These are phyloP conservation scores for Starmerella bombicola DNA, from an alignment of 805 yeast genomes.

Conservation along the genomic window DNA sequence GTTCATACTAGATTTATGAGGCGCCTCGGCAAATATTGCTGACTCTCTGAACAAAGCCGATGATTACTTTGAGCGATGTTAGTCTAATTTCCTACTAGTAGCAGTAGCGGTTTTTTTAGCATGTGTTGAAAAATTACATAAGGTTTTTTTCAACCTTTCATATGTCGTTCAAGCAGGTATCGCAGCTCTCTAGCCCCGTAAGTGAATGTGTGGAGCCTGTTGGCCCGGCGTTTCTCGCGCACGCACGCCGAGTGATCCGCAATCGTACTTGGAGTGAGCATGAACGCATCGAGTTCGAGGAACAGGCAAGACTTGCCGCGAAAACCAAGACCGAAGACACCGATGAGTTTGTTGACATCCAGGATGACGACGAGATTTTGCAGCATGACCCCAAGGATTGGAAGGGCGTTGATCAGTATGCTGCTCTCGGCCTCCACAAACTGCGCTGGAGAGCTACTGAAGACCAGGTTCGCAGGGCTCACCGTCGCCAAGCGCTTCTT, in stretches of 20 bases:
- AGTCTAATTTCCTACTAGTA: too few relatives aligned
- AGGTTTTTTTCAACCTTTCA: too few relatives aligned
- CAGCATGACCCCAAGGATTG: constrained; percentile 94
- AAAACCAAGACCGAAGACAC: constrained; percentile 47
- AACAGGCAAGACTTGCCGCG: constrained; percentile 47
- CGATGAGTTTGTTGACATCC: constrained; percentile 35
- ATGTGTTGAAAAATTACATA: too few relatives aligned
- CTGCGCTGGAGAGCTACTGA: constrained; percentile 84
- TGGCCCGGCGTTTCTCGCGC: constrained; percentile 90
- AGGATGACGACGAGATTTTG: constrained; percentile 69
- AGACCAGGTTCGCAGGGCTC: constrained; percentile 90
- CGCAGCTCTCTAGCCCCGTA: constrained; percentile 25
- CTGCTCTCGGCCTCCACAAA: constrained; percentile 86
- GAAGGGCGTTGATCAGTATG: constrained; percentile 93
- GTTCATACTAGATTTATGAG: too few relatives aligned
- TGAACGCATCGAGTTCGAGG: constrained; percentile 85
- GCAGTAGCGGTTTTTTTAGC: too few relatives aligned
- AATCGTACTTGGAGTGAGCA: constrained; percentile 98
- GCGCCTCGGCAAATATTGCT: too few relatives aligned
- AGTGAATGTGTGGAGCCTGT: constrained; percentile 82
- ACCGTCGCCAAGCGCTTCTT: constrained; percentile 88
- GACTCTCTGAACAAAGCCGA: too few relatives aligned
- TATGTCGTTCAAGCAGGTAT: constrained; percentile 24
- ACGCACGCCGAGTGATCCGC: constrained; percentile 87
- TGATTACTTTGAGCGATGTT: too few relatives aligned